Evolutionary conservation across 2,329 filamentous ascomycete species (phyloP).

Genomic region (Pseudogymnoascus sp.): DNA sequence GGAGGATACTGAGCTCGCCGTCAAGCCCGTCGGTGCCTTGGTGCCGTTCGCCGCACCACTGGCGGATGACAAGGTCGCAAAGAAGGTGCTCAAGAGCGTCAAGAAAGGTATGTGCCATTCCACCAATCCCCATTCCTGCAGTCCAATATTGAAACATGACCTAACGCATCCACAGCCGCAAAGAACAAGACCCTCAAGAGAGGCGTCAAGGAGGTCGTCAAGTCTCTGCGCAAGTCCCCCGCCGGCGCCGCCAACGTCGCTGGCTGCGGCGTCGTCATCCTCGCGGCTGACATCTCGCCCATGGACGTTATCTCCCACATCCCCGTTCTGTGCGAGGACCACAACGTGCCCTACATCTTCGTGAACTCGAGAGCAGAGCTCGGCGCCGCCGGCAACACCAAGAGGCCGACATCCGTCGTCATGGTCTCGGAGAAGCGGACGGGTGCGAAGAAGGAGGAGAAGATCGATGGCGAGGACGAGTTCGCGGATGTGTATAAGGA

Average conservation of each 20-base stretch:
- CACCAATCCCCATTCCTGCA: not conserved
- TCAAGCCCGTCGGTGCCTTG: slow-evolving; percentile 48
- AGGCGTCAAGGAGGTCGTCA: slow-evolving; percentile 98
- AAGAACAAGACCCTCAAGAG: slow-evolving; percentile 94
- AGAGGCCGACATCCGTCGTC: slow-evolving; percentile 91
- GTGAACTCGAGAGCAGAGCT: slow-evolving; percentile 87
- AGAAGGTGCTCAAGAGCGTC: slow-evolving; percentile 57
- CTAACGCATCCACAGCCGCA: slow-evolving; percentile 55
- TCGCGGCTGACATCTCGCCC: slow-evolving; percentile 94
- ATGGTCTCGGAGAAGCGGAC: slow-evolving; percentile 62
- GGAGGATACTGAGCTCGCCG: slow-evolving; percentile 35
- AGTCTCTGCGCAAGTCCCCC: slow-evolving; percentile 88
- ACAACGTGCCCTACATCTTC: slow-evolving; percentile 94
- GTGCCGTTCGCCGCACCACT: slow-evolving; percentile 79
- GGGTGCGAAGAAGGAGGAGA: slow-evolving; percentile 31
- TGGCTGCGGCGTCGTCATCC: slow-evolving; percentile 69
- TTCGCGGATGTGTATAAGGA: slow-evolving; percentile 57
- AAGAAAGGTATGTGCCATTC: slow-evolving; percentile 41
- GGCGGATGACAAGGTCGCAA: slow-evolving; percentile 65
- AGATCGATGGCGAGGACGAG: slow-evolving; percentile 45
- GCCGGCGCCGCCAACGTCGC: slow-evolving; percentile 55
- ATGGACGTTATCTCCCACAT: slow-evolving; percentile 99
- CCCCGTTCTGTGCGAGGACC: slow-evolving; percentile 94
- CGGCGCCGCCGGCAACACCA: slow-evolving; percentile 86
- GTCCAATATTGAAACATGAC: slow-evolving; percentile 9